A percentile compares a stretch with the other conserved stretches of the same genome.
These are phyloP conservation scores for Podospora sp. DNA, from an alignment of 495 filamentous ascomycete species.

Conservation along the genomic window DNA sequence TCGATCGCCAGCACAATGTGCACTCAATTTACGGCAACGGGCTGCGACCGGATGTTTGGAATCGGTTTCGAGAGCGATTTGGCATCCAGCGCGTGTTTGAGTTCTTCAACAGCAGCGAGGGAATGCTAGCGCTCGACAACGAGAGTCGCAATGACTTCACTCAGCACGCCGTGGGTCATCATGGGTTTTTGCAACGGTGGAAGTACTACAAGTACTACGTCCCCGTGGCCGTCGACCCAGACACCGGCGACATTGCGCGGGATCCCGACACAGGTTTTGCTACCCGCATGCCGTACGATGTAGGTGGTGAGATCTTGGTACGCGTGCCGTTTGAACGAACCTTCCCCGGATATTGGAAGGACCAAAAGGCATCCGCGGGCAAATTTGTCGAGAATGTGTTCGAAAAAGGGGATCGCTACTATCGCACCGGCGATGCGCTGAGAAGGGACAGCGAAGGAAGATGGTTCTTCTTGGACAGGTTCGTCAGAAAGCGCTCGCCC, in stretches of 20 bases:
- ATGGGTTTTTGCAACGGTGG: constrained; percentile 61
- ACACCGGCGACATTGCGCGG: constrained; percentile 64
- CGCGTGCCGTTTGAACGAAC: constrained; percentile 55
- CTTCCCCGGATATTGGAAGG: constrained; percentile 73
- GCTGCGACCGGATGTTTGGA: constrained; percentile 76
- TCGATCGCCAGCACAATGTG: constrained; percentile 67
- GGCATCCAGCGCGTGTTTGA: constrained; percentile 59
- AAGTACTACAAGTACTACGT: constrained; percentile 56
- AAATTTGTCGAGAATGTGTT: constrained; percentile 75
- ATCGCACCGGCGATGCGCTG: constrained; percentile 74
- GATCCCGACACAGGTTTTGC: constrained; percentile 70
- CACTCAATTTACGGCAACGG: constrained; percentile 76
- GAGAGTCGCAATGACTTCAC: constrained; percentile 62
- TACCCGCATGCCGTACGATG: constrained; percentile 60
- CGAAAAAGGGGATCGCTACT: constrained; percentile 72
- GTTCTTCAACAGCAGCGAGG: constrained; percentile 70
- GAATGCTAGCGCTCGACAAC: constrained; percentile 62
- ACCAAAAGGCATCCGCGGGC: constrained; percentile 65
- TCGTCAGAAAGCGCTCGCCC: background rate
- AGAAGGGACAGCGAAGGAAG: constrained; percentile 65
- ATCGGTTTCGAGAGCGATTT: constrained; percentile 66
- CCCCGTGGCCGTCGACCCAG: constrained; percentile 69
- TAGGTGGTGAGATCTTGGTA: constrained; percentile 77
- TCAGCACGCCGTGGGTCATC: constrained; percentile 68
- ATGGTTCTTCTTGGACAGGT: constrained; percentile 77